Evolutionary conservation across 2,329 filamentous ascomycete genomes (phyloP).

Genomic region (Cladosporium sp.): DNA sequence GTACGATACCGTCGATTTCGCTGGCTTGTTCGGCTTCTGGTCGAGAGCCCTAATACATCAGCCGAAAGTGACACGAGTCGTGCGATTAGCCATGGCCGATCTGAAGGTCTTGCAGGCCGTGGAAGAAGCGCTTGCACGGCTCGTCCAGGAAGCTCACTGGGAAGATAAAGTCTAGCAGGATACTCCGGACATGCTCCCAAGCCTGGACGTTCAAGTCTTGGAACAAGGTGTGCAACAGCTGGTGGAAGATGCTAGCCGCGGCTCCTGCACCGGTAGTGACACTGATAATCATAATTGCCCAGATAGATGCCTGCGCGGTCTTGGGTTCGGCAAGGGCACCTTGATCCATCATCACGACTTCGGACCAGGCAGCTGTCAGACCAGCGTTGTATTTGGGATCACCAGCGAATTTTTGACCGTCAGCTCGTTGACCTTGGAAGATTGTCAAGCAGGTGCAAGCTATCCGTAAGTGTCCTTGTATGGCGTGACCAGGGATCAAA

Average conservation of each 20-base stretch:
- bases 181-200: constrained; percentile 30
- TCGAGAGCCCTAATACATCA: background rate
- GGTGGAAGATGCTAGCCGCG: constrained; percentile 11
- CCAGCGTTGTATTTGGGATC: constrained; percentile 28
- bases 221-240: constrained; percentile 21
- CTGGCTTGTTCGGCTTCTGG: background rate
- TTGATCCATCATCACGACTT: constrained; percentile 26
- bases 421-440: constrained; percentile 28
- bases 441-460: constrained; percentile 32
- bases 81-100: background rate
- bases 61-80: background rate
- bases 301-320: constrained; percentile 29
- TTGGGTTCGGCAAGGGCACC: constrained; percentile 26
- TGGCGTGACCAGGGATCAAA: constrained; percentile 23
- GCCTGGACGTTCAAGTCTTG: constrained; percentile 26
- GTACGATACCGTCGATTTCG: no score
- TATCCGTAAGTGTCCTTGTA: constrained; percentile 28
- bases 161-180: constrained; percentile 32
- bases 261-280: constrained; percentile 29
- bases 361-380: constrained; percentile 29
- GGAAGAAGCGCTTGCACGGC: constrained; percentile 28
- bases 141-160: constrained; percentile 31
- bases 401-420: constrained; percentile 25
- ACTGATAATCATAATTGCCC: constrained; percentile 32
- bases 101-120: constrained; percentile 17